Percentiles rank a stretch among this genome's conserved stretches.
Evolutionary conservation across 495 filamentous ascomycete genomes (phyloP).

Genomic region (Lindgomyces ingoldianus): DNA sequence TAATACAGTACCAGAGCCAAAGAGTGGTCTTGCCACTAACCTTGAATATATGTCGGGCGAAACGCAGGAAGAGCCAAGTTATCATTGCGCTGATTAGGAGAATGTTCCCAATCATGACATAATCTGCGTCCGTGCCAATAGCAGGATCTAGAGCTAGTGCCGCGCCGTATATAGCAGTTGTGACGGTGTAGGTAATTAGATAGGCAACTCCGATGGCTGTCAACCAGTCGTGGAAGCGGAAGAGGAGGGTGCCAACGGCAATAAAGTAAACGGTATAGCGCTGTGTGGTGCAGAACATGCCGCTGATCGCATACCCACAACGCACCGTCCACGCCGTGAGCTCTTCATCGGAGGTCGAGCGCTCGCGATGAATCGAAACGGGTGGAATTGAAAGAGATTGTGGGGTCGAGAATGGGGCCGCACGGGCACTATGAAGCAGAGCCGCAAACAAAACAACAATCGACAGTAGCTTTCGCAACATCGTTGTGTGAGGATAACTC

Average conservation of each 20-base stretch:
- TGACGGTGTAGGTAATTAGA: not conserved
- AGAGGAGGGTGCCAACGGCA: not conserved
- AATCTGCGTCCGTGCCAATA: not conserved
- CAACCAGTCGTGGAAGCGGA: conserved; percentile 3
- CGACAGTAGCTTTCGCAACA: not conserved
- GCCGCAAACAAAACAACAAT: not conserved
- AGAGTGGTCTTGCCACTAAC: not conserved
- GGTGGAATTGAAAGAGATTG: not conserved
- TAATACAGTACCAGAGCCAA: not conserved
- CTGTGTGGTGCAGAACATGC: not conserved
- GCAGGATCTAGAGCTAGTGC: not conserved
- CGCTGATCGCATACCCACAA: conserved; percentile 1
- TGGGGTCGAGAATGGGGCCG: not conserved
- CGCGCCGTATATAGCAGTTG: not conserved
- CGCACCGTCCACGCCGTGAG: not conserved
- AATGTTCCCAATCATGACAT: not conserved
- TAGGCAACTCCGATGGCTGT: not conserved
- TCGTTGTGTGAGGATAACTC: not conserved
- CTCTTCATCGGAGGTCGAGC: not conserved
- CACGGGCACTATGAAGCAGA: not conserved
- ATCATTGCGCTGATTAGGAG: not conserved
- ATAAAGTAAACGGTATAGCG: not conserved
- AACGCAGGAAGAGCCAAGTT: not conserved
- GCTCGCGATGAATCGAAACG: not conserved
- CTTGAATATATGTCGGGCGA: not conserved